Percentiles rank a stretch among this genome's conserved stretches.
phyloP scores from a whole-genome alignment of 441 rosid genomes.

The Lepidium campestre region DNA sequence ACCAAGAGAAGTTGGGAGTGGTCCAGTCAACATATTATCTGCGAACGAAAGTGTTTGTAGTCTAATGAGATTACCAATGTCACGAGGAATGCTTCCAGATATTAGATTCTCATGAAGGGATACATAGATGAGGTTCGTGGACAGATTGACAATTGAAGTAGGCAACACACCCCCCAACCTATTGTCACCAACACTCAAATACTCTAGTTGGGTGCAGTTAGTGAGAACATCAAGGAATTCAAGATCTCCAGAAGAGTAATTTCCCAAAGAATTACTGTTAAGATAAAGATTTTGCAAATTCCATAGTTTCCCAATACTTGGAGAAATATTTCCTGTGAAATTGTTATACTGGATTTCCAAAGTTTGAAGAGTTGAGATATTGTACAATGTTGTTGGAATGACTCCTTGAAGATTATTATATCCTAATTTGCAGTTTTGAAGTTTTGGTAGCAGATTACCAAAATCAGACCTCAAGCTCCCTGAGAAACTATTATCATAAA shows the following conservation, averaged over 20 bases:
- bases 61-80: neutral
- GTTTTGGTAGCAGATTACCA: neutral
- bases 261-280: neutral
- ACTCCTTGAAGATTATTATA: neutral
- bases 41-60: neutral
- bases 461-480: neutral
- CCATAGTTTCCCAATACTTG: neutral
- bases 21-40: neutral
- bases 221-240: neutral
- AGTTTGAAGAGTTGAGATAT: neutral
- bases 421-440: neutral
- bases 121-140: neutral
- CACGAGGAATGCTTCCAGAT: neutral
- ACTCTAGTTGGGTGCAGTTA: neutral
- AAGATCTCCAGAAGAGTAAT: neutral
- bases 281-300: neutral
- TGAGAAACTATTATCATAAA: neutral
- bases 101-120: neutral
- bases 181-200: neutral
- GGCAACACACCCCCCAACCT: neutral
- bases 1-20: neutral
- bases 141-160: neutral
- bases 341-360: neutral
- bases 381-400: neutral
- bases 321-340: neutral